These are phyloP conservation scores for Lactarius pseudohatsudake DNA, from an alignment of 768 basidiomycete genomes.

Conservation along the genomic window DNA sequence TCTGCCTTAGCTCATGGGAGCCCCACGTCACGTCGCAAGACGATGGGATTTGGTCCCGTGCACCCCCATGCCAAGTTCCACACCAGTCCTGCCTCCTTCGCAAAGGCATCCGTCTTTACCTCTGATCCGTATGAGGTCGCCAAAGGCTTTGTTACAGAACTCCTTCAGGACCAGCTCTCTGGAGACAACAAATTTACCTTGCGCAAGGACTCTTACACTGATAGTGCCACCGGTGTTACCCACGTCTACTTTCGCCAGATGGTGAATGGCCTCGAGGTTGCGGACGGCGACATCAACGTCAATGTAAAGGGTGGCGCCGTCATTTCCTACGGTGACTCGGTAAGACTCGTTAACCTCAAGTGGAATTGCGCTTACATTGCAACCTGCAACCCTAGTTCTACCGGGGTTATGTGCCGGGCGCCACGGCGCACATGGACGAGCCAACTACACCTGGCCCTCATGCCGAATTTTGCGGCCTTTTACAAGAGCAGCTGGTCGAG, in stretches of 20 bases:
- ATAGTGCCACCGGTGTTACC: slow-evolving; percentile 76
- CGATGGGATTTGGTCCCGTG: slow-evolving; percentile 84
- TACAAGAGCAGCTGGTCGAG: slow-evolving; percentile 39
- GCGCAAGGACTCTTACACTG: slow-evolving; percentile 85
- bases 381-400: slow-evolving; percentile 58
- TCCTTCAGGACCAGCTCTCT: slow-evolving; percentile 43
- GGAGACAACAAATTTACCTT: slow-evolving; percentile 51
- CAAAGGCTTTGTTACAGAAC: slow-evolving; percentile 53
- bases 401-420: slow-evolving; percentile 52
- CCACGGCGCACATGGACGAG: slow-evolving; percentile 32
- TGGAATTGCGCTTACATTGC: not conserved
- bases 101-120: slow-evolving; percentile 26
- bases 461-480: slow-evolving; percentile 51
- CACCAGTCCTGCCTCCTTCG: slow-evolving; percentile 44
- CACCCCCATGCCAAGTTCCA: slow-evolving; percentile 71
- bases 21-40: slow-evolving; percentile 60
- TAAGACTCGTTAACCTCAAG: slow-evolving; percentile 32
- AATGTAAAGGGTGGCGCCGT: slow-evolving; percentile 54
- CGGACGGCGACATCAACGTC: slow-evolving; percentile 89
- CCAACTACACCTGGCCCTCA: slow-evolving; percentile 42
- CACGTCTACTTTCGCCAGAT: slow-evolving; percentile 88
- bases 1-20: slow-evolving; percentile 21
- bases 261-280: slow-evolving; percentile 82
- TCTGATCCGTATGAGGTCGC: slow-evolving; percentile 63
- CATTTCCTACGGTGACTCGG: slow-evolving; percentile 25